Base-by-base conservation (phyloP, 176 grass and related monocot species). In the Saccharum spontaneum region DNA sequence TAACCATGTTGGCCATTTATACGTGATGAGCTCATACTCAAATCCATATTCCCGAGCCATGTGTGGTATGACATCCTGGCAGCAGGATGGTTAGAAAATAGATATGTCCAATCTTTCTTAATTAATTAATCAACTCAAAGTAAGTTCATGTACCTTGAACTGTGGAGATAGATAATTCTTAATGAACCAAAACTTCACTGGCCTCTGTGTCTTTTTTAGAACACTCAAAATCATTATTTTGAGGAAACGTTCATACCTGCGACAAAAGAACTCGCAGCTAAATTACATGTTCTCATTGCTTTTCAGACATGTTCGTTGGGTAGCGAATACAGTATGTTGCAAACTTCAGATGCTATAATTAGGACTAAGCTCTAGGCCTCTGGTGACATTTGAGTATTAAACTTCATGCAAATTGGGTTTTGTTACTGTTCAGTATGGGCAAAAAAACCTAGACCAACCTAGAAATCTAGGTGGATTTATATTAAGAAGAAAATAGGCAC, bases 81-180 rank as follows among this genome's bases (percentile, higher is more conserved):
- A 66, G 64, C 48, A 77, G 38, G 13, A 89, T 48, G 14, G 46
- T 87, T 80, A 84, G 72, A 83, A 6, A 50, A 89, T 38, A 83
- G 68, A 84, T 43, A 87, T 24, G 57, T 36, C 63, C 37, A 24
- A 49, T 54, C 75, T 71, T 33, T 63, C 26, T 69, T 46, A 41
- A 81, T 78, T 38, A 76, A 72, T 78, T 60, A 73, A 82, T 85
- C 18, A 87, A 84, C 54, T 77, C 73, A 82, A 68, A 89, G 50
- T 61, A 2, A 76, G 61, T n/a, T 71, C 33, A 76, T 71, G 45
- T 87, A 98, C 96, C 89, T 98, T 98, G 80, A 98, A 98, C 73
- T 94, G 97, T 69, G 97, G 97, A 82, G 97, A 98, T n/a, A 98
- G 93, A 91, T 95, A 98, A 83, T 98, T 98, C 86, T 98, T 98